Evolutionary conservation across 2,329 filamentous ascomycete species (phyloP).

Genomic region (Diaporthe vexans): DNA sequence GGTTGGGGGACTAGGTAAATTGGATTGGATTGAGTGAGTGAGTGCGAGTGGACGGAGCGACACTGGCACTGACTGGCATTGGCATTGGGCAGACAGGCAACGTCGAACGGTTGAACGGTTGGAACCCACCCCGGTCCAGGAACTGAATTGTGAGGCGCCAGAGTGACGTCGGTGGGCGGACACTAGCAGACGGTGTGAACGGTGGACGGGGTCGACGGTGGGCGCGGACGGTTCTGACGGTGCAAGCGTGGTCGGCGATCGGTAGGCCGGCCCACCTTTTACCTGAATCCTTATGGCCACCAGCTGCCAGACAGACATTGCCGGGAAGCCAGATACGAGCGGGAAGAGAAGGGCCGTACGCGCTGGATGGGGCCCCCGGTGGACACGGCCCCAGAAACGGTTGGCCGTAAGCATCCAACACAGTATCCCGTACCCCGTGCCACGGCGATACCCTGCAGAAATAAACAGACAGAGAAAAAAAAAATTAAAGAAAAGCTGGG

Average conservation of each 20-base stretch:
- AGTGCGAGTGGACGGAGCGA: background rate
- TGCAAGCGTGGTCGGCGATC: background rate
- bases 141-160: constrained; percentile 17
- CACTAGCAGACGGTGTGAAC: background rate
- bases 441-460: background rate
- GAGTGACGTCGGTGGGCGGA: constrained; percentile 24
- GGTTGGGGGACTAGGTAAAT: constrained; percentile 23
- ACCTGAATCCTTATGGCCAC: background rate
- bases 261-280: constrained; percentile 8
- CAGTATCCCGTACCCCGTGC: background rate
- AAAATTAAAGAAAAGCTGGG: background rate
- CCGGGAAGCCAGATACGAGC: no score
- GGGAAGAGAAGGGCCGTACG: background rate
- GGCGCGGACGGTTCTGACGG: background rate
- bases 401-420: background rate
- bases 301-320: no score
- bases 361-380: background rate
- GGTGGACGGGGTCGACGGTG: background rate
- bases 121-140: background rate
- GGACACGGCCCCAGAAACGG: background rate
- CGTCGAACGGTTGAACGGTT: background rate
- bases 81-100: no score
- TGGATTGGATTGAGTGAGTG: background rate
- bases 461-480: background rate
- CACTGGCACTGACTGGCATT: background rate